Evolutionary conservation across 1,284 basidiomycete species (phyloP), one percentile per base, ranked within the genome.

Genomic region (Pterula multifida): DNA sequence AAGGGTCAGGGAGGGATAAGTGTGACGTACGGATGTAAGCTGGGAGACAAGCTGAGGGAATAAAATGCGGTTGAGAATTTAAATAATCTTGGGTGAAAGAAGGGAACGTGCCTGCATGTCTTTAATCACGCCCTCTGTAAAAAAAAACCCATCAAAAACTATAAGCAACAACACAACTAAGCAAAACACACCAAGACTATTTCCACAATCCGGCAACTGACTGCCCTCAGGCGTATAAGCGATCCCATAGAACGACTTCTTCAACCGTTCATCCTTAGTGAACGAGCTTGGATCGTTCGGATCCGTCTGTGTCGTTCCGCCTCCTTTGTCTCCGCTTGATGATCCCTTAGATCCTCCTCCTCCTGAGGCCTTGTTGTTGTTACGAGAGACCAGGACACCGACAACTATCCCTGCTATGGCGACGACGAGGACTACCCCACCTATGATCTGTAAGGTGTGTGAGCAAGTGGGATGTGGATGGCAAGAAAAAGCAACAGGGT

Each of bases 211-310:
- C 25, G 70, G 72, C 45, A 74, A 59, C 46, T 72, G 65, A 17
- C 72, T 68, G 56, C 76, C 73, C 49, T 73, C 72, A 0, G 83
- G 82, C 2, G 81, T 83, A 61, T 87, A 79, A 0, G 74, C 73
- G 46, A 56, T 15, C 21, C 45, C 45, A 55, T 70, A 85, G 65
- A 86, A 81, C 17, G 70, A 72, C 52, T 77, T 67, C 55, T 77
- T 71, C 36, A 86, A 65, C 3, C 65, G 60, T 1, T 64, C 36
- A 60, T 84, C 74, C 61, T 72, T 76, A 26, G 58, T 55, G 59
- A 83, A 83, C 25, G 67, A 61, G 60, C 72, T 76, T 2, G 78
- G 76, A 64, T 82, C 77, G 54, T 66, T 68, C n/a, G n/a, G n/a
- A n/a, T n/a, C n/a, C n/a, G n/a, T n/a, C n/a, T n/a, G n/a, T n/a